phyloP scores from a whole-genome alignment of 2,329 filamentous ascomycete species.

The Zarea fungicola region DNA sequence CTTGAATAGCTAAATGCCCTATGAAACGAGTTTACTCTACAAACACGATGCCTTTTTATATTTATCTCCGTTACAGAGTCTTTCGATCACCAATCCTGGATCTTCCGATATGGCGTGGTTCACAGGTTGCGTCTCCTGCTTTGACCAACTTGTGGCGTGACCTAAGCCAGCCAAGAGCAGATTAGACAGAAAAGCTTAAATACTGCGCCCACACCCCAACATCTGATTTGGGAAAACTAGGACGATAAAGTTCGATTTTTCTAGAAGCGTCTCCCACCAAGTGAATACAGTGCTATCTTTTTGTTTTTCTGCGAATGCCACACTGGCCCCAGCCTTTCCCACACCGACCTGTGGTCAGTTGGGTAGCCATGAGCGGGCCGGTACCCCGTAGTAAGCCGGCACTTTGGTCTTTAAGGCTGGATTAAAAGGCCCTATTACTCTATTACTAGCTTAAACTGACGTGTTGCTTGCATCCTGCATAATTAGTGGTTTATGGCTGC shows the following conservation, averaged over 20 bases:
- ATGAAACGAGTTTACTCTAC: not conserved
- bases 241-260: not conserved
- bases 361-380: too few relatives aligned
- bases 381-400: too few relatives aligned
- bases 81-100: slow-evolving; percentile 2
- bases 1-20: not conserved
- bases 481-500: too few relatives aligned
- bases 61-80: not conserved
- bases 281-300: too few relatives aligned
- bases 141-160: slow-evolving; percentile 10
- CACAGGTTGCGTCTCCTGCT: slow-evolving; percentile 2
- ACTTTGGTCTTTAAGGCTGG: too few relatives aligned
- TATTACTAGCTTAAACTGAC: too few relatives aligned
- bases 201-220: not conserved
- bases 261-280: not conserved
- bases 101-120: slow-evolving; percentile 12
- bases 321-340: too few relatives aligned
- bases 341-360: too few relatives aligned
- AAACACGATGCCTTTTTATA: not conserved
- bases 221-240: not conserved
- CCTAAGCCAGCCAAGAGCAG: slow-evolving; percentile 1
- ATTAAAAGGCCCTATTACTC: too few relatives aligned
- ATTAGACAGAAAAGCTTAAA: slow-evolving; percentile 1
- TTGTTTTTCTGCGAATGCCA: too few relatives aligned
- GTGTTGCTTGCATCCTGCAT: too few relatives aligned